Evolutionary conservation across 2,329 filamentous ascomycete genomes (phyloP), one percentile per base, ranked within the genome.

Genomic region (Aspergillus neotritici): DNA sequence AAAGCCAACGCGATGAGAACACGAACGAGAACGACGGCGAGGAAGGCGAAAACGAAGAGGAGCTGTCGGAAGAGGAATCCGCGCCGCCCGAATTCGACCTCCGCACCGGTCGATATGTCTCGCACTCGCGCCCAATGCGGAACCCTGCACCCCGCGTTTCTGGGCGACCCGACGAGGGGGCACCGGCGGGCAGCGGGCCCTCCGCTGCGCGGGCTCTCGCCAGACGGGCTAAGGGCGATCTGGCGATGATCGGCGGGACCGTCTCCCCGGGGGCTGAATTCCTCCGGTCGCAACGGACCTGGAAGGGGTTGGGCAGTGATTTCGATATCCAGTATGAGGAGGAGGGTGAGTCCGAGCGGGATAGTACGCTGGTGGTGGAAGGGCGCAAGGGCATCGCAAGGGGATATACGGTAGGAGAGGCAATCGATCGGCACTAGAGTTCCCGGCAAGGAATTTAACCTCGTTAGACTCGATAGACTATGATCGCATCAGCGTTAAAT

Each of bases 231-330:
- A 83, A 80, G 41, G 82, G 84, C 3, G 85, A 94, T 51, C 54
- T 97, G 13, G 84, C 87, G 0, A 82, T 83, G 35, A 81, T 97
- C 53, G 91, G 90, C 40, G 88, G 89, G 5, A 79, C 91, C 0
- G 75, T 85, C n/a, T 97, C 91, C 35, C 93, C 93, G 0, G 93
- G 88, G 0, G 93, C 93, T 0, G 87, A 96, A 63, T 97, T 80
- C 55, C 69, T 98, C 50, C 79, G 84, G 28, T 86, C 84, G 3
- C 80, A 90, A 57, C 73, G 93, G 44, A 94, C 87, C 4, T 98
- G 93, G 93, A 85, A 85, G 59, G 93, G 93, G 0, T 68, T 98
- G 16, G 93, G 93, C 0, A 94, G 81, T 49, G 93, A 98, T 62
- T 94, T 89, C 56, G 74, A 76, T 46, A 73, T 79, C 46, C 68